Evolutionary conservation across 768 basidiomycete genomes (phyloP).

Genomic region (Lactifluus volemus): DNA sequence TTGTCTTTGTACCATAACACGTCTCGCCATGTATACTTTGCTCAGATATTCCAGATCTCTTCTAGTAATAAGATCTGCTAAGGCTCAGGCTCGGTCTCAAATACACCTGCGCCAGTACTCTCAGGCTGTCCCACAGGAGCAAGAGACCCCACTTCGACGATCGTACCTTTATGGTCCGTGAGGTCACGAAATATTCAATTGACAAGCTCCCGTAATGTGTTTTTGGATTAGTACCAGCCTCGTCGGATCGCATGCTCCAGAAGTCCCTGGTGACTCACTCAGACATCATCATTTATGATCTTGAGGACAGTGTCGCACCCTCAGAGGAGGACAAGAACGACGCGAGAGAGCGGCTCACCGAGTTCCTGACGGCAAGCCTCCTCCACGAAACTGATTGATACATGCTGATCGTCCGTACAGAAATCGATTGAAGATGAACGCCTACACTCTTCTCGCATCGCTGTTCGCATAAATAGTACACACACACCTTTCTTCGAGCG

Average conservation of each 20-base stretch:
- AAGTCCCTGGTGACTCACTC: slow-evolving; percentile 59
- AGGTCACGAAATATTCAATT: neutral
- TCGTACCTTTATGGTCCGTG: slow-evolving; percentile 46
- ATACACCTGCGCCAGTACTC: neutral
- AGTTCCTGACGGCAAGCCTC: slow-evolving; percentile 46
- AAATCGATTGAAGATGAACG: slow-evolving; percentile 25
- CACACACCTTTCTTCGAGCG: slow-evolving; percentile 56
- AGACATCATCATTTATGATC: slow-evolving; percentile 78
- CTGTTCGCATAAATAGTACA: slow-evolving; percentile 63
- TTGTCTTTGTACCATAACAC: neutral
- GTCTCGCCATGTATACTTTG: neutral
- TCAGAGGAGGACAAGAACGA: slow-evolving; percentile 44
- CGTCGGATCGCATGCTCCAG: slow-evolving; percentile 71
- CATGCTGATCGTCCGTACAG: neutral
- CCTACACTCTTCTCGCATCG: slow-evolving; percentile 44
- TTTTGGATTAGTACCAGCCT: slow-evolving; percentile 54
- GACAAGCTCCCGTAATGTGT: neutral
- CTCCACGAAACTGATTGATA: neutral
- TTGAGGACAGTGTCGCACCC: slow-evolving; percentile 81
- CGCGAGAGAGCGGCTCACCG: slow-evolving; percentile 45
- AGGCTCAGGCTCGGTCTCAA: neutral
- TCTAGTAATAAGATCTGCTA: neutral
- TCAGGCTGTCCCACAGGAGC: neutral
- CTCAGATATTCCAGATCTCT: neutral
- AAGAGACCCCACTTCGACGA: slow-evolving; percentile 1